These are phyloP conservation scores for Trifolium repens DNA, from an alignment of 306 rosid genomes.

Conservation along the genomic window DNA sequence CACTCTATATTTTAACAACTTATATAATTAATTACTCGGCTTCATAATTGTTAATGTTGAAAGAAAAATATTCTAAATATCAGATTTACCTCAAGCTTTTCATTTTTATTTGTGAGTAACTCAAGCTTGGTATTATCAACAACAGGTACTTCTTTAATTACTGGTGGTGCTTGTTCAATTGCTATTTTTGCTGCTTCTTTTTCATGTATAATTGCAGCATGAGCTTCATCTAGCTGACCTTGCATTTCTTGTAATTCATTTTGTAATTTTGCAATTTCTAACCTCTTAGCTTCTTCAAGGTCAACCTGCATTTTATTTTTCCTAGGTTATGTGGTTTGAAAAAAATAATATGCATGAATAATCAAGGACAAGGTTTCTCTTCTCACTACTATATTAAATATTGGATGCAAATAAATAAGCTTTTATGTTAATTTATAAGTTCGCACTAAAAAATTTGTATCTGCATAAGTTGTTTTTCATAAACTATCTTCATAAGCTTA, in stretches of 20 bases:
- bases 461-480: no score
- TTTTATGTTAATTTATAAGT: no score
- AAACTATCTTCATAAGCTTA: no score
- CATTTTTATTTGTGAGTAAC: conserved; percentile 65
- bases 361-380: no score
- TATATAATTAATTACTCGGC: conserved; percentile 8
- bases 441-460: no score
- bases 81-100: conserved; percentile 65
- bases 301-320: conserved; percentile 55
- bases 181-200: conserved; percentile 88
- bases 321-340: no score
- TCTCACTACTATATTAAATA: no score
- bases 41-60: conserved; percentile 11
- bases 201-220: conserved; percentile 65
- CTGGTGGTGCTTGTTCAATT: conserved; percentile 85
- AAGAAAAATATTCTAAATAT: conserved; percentile 22
- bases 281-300: conserved; percentile 86
- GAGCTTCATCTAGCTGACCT: conserved; percentile 72
- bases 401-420: no score
- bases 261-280: conserved; percentile 73
- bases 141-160: conserved; percentile 83
- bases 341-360: no score
- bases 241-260: conserved; percentile 69
- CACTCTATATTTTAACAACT: conserved; percentile 56
- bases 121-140: conserved; percentile 79